Evolutionary conservation across 2,329 filamentous ascomycete genomes (phyloP), one percentile per base, ranked within the genome.

Genomic region (Thielaviopsis cerberus): DNA sequence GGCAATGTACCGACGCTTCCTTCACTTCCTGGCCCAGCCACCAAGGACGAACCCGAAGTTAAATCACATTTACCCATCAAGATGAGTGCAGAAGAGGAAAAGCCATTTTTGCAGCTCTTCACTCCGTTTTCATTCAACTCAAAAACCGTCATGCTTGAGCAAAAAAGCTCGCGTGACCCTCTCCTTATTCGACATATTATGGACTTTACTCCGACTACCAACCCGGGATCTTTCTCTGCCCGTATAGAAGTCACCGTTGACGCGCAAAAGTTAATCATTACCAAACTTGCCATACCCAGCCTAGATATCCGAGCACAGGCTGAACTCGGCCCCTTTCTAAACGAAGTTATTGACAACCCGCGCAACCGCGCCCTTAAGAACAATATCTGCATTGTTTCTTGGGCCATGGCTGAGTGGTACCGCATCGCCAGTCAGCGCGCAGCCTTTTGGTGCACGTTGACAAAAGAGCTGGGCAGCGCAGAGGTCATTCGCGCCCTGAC

Each of bases 71-170:
- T 79, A 55, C 87, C 84, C 0, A 65, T 81, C 1, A 74, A 74
- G 1, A 74, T 89, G 70, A 74, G 78, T 0, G 74, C 84, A 1
- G 72, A 76, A 0, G 79, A 89, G 61, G 79, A 85, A 54, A 69
- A 85, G 1, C 80, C 83, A 0, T 88, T 84, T 62, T 73, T 90
- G 0, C 78, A 84, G 52, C 74, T 84, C 8, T 88, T 92, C 64
- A 85, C 80, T 0, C 80, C 84, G 0, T 74, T 92, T 15, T 73
- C 72, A 0, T 81, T 86, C 59, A 74, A 74, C 0, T 83, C 81
- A 0, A 74, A 70, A 0, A 71, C 81, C 15, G 69, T 72, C 0
- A 67, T 77, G 0, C 64, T 79, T 1, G 51, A 57, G 37, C 54
- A 60, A 55, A 15, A 54, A 20, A 26, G 48, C n/a, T 26, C 25